Evolutionary conservation across 139 green algal genomes (phyloP).

Genomic region (Micractinium sp.): DNA sequence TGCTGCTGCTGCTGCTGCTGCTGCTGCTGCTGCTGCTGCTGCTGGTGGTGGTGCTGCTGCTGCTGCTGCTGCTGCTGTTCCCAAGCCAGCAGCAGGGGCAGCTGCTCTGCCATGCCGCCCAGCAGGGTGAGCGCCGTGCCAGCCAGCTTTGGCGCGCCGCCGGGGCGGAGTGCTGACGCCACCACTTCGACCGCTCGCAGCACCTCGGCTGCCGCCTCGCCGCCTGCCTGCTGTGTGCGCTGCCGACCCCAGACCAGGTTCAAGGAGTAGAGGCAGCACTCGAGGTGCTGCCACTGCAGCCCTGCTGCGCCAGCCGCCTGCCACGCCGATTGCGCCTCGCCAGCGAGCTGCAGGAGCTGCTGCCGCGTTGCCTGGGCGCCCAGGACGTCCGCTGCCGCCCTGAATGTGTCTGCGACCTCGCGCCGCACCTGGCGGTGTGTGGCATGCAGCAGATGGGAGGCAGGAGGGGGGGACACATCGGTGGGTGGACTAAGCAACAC

Average conservation of each 20-base stretch:
- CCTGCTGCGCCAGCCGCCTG: not conserved
- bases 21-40: not conserved
- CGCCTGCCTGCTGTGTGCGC: constrained; percentile 34
- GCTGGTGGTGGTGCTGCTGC: not conserved
- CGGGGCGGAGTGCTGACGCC: not conserved
- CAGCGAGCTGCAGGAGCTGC: constrained; percentile 33
- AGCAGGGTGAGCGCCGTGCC: constrained; percentile 72
- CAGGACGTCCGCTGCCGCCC: constrained; percentile 17
- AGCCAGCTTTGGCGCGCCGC: constrained; percentile 58
- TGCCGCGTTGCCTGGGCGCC: constrained; percentile 9
- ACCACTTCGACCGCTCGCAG: not conserved
- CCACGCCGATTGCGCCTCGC: not conserved
- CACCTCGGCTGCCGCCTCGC: not conserved
- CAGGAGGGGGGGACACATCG: no score
- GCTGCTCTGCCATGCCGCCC: constrained; percentile 59
- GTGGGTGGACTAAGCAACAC: no score
- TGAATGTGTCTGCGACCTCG: constrained; percentile 58
- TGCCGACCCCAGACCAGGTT: constrained; percentile 63
- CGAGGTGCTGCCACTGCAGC: constrained; percentile 42
- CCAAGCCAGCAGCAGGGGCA: constrained; percentile 19
- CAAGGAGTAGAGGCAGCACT: constrained; percentile 65
- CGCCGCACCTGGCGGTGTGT: constrained; percentile 53
- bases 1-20: not conserved
- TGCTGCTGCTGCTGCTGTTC: not conserved
- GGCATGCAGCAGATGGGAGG: not conserved